phyloP scores from a whole-genome alignment of 176 grass and related monocot genomes.

The Puccinellia tenuiflora region DNA sequence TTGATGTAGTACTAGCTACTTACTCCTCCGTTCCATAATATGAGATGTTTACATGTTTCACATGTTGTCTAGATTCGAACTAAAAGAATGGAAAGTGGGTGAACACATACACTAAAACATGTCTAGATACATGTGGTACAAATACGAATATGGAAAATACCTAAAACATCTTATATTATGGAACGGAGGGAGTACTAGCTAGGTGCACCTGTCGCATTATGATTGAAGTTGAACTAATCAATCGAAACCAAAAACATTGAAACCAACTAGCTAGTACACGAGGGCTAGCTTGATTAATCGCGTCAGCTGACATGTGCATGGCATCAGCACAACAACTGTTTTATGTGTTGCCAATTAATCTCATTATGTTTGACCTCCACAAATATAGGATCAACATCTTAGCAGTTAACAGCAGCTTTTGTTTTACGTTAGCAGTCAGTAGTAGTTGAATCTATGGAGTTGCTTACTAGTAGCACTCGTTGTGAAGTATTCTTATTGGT shows the following conservation, averaged over 20 bases:
- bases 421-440: neutral
- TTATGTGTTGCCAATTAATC: neutral
- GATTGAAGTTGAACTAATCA: slow-evolving; percentile 17
- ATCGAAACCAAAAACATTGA: neutral
- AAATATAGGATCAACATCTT: too few relatives aligned
- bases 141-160: too few relatives aligned
- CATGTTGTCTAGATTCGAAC: too few relatives aligned
- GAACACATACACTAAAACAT: too few relatives aligned
- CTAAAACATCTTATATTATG: too few relatives aligned
- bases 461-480: neutral
- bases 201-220: neutral
- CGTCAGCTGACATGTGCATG: slow-evolving; percentile 1
- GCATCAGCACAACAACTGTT: neutral
- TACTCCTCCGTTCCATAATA: too few relatives aligned
- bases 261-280: neutral
- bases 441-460: neutral
- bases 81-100: too few relatives aligned
- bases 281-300: neutral
- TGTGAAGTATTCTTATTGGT: neutral
- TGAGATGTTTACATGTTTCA: too few relatives aligned
- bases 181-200: too few relatives aligned
- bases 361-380: neutral
- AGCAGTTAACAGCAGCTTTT: too few relatives aligned
- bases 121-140: too few relatives aligned
- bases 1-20: too few relatives aligned